Evolutionary conservation across 2,329 filamentous ascomycete genomes (phyloP).

Genomic region (Aspergillus sp.): DNA sequence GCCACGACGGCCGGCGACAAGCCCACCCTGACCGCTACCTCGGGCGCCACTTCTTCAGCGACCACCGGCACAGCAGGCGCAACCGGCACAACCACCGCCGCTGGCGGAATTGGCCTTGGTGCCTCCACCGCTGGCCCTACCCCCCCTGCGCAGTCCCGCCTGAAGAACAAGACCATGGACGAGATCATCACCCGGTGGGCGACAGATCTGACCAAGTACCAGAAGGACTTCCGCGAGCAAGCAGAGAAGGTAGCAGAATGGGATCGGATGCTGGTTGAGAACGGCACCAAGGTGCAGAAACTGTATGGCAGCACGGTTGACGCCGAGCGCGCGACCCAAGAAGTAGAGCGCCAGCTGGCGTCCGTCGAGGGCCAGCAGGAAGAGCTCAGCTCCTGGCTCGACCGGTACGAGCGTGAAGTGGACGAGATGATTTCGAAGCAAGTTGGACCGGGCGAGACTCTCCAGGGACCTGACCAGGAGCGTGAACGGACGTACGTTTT

Average conservation of each 20-base stretch:
- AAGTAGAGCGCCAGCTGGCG: conserved; percentile 88
- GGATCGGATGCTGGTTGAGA: conserved; percentile 91
- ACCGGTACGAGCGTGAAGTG: conserved; percentile 88
- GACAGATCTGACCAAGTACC: conserved; percentile 90
- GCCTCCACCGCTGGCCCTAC: conserved; percentile 78
- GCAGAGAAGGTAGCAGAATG: conserved; percentile 83
- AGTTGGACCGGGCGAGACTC: conserved; percentile 71
- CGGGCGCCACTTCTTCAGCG: conserved; percentile 36
- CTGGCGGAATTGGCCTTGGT: conserved; percentile 50
- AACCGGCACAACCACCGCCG: conserved; percentile 35
- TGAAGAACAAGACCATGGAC: conserved; percentile 99
- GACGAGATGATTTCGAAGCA: conserved; percentile 83
- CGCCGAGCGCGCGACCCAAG: conserved; percentile 86
- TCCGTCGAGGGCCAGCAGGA: conserved; percentile 90
- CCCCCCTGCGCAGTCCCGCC: conserved; percentile 76
- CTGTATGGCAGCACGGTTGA: conserved; percentile 90
- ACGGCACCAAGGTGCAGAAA: conserved; percentile 92
- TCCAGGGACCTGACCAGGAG: conserved; percentile 90
- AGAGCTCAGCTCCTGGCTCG: conserved; percentile 83
- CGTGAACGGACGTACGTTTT: conserved; percentile 77
- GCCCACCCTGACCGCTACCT: conserved; percentile 28
- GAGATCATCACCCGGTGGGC: conserved; percentile 98
- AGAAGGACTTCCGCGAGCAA: conserved; percentile 93
- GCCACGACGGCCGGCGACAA: conserved; percentile 25
- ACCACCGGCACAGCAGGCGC: conserved; percentile 36